These are phyloP conservation scores for Citrus glauca DNA, from an alignment of 345 rosid genomes.

Conservation along the genomic window DNA sequence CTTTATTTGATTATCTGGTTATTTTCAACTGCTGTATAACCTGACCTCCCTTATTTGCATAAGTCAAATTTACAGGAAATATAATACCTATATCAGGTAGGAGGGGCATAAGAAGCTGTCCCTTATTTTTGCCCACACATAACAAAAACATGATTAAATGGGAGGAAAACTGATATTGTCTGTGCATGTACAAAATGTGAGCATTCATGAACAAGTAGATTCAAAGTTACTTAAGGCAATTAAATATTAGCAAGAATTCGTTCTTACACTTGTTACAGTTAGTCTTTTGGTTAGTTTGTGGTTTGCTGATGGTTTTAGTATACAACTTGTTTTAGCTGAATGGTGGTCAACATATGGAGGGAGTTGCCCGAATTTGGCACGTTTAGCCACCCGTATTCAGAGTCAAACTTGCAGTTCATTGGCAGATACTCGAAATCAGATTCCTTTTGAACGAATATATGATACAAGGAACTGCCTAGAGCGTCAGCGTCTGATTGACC, in stretches of 20 bases:
- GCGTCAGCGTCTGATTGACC: slow-evolving; percentile 64
- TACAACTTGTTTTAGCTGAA: slow-evolving; percentile 51
- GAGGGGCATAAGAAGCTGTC: neutral
- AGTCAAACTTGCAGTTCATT: slow-evolving; percentile 73
- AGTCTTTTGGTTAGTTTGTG: slow-evolving; percentile 1
- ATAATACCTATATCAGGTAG: neutral
- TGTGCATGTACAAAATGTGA: neutral
- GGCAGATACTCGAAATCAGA: slow-evolving; percentile 35
- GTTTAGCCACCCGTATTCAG: slow-evolving; percentile 72
- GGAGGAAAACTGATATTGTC: neutral
- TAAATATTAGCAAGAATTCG: neutral
- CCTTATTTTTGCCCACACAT: neutral
- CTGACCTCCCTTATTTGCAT: neutral
- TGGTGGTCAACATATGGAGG: slow-evolving; percentile 99
- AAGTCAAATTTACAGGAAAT: neutral
- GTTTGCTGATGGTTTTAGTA: neutral
- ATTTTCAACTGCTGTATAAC: slow-evolving; percentile 8
- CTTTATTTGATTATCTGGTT: slow-evolving; percentile 10
- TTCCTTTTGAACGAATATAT: slow-evolving; percentile 43
- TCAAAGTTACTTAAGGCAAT: neutral
- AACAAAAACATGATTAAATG: neutral
- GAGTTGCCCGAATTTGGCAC: slow-evolving; percentile 83
- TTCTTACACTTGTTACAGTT: neutral
- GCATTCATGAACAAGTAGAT: neutral
- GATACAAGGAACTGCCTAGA: slow-evolving; percentile 70